These are phyloP conservation scores for Vickermania ingenoplastis DNA, from an alignment of 208 protist species.

Conservation along the genomic window DNA sequence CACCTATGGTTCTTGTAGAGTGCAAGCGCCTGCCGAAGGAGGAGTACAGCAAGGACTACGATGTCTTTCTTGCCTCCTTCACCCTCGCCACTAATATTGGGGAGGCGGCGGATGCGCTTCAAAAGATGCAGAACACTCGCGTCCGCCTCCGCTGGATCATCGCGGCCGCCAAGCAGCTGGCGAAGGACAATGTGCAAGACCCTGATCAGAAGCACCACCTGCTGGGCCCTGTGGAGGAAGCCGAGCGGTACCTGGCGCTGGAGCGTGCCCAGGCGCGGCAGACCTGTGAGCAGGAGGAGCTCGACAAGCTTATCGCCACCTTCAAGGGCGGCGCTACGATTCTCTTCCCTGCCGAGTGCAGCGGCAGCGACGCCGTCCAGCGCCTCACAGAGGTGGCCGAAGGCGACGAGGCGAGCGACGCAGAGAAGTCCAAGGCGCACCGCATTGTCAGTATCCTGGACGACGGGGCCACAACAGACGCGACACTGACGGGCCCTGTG, in stretches of 20 bases:
- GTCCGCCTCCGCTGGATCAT: constrained; percentile 83
- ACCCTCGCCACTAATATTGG: constrained; percentile 57
- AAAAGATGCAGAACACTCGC: constrained; percentile 79
- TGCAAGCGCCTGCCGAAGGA: constrained; percentile 86
- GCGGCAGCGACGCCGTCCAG: constrained; percentile 53
- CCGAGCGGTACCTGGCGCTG: constrained; percentile 63
- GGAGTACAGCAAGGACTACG: constrained; percentile 87
- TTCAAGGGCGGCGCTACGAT: constrained; percentile 85
- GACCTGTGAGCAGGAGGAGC: constrained; percentile 47
- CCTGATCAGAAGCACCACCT: constrained; percentile 59
- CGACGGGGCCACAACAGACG: constrained; percentile 73
- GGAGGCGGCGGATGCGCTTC: constrained; percentile 60
- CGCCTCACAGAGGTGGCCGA: constrained; percentile 60
- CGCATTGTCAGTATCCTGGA: constrained; percentile 78
- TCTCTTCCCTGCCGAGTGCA: constrained; percentile 81
- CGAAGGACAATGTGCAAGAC: constrained; percentile 60
- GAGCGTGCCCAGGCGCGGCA: constrained; percentile 59
- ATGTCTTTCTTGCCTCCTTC: constrained; percentile 58
- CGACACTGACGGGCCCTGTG: constrained; percentile 46
- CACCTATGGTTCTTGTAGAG: constrained; percentile 89
- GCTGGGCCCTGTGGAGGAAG: constrained; percentile 48
- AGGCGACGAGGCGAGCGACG: constrained; percentile 36
- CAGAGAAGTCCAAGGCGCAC: constrained; percentile 67
- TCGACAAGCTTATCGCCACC: constrained; percentile 45
- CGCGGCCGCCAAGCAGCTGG: constrained; percentile 64